Base-by-base conservation (phyloP, 164 flowering plant genomes). In the Brasenia schreberi region DNA sequence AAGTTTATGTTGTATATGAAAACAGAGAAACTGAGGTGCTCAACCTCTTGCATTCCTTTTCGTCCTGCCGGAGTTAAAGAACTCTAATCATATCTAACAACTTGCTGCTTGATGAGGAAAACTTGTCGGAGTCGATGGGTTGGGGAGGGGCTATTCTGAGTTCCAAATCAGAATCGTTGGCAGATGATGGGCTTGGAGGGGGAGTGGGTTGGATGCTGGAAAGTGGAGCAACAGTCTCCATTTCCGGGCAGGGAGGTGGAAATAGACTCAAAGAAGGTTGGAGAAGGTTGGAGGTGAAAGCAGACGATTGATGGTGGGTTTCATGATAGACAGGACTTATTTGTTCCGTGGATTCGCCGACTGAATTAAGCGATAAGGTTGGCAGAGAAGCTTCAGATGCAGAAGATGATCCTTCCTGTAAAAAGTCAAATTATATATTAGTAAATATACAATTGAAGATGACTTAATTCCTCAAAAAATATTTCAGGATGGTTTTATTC, bases 161-260 rank as follows among this genome's bases (percentile, higher is more conserved):
- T 62, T 64, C 71, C 66, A 64, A 52, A 58, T 69, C 67, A 43
- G 58, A 42, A 62, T 39, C 64, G 4, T 18, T 66, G 17, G 63
- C 18, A 23, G 64, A 53, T 53, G 66, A 64, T 42, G 63, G 61
- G 45, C 66, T 49, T 9, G 56, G 7, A 49, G 56, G 56, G 16
- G 56, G 1, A 14, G 56, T 14, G 16, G 56, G 12, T 14, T 9
- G 56, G 16, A 9, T 9, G 56, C 16, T 49, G 56, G 56, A 14
- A 49, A 14, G 56, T 49, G 56, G 56, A 49, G 12, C 10, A 14
- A 49, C 16, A 9, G 56, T 49, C 56, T 49, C 16, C 56, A 14
- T n/a, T 44, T 63, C 27, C 33, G 58, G 19, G 56, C 58, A 58
- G 2, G 61, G 27, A 18, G 64, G 66, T n/a, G 71, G 43, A 0